These are phyloP conservation scores for Botrytis byssoidea DNA, from an alignment of 2,329 filamentous ascomycete species.

Conservation along the genomic window DNA sequence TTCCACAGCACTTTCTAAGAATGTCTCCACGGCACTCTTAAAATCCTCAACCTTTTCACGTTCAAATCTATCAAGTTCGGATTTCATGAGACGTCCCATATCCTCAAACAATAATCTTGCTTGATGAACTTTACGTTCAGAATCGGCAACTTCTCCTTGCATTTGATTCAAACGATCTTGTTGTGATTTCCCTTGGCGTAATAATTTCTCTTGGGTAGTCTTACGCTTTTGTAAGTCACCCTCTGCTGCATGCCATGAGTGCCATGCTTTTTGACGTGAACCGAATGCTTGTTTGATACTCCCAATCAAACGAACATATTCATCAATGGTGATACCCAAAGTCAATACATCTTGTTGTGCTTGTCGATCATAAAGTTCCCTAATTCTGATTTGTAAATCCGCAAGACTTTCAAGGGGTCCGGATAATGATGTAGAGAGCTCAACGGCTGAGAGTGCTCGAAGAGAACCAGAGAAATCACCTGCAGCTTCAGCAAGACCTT, in stretches of 20 bases:
- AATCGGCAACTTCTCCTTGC: conserved; percentile 89
- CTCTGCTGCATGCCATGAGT: conserved; percentile 90
- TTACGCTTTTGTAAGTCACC: conserved; percentile 88
- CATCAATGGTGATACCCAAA: conserved; percentile 94
- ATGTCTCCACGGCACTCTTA: conserved; percentile 96
- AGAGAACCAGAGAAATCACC: conserved; percentile 90
- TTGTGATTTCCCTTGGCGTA: conserved; percentile 91
- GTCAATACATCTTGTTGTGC: conserved; percentile 96
- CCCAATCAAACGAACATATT: conserved; percentile 94
- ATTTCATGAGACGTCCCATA: conserved; percentile 91
- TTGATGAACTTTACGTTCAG: conserved; percentile 89
- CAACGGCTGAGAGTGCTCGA: conserved; percentile 88
- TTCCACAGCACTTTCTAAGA: conserved; percentile 93
- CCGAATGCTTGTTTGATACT: conserved; percentile 91
- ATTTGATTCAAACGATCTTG: conserved; percentile 93
- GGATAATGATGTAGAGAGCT: conserved; percentile 84
- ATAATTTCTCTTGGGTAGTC: conserved; percentile 85
- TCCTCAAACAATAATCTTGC: conserved; percentile 90
- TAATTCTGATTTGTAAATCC: conserved; percentile 88
- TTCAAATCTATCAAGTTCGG: conserved; percentile 91
- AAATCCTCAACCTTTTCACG: conserved; percentile 98
- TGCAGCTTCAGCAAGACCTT: conserved; percentile 88
- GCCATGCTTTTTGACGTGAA: conserved; percentile 92
- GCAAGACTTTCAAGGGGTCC: conserved; percentile 88
- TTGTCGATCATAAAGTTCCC: conserved; percentile 93